These are phyloP conservation scores for Aspergillus intermedius DNA, from an alignment of 2,329 filamentous ascomycete species.

Conservation along the genomic window DNA sequence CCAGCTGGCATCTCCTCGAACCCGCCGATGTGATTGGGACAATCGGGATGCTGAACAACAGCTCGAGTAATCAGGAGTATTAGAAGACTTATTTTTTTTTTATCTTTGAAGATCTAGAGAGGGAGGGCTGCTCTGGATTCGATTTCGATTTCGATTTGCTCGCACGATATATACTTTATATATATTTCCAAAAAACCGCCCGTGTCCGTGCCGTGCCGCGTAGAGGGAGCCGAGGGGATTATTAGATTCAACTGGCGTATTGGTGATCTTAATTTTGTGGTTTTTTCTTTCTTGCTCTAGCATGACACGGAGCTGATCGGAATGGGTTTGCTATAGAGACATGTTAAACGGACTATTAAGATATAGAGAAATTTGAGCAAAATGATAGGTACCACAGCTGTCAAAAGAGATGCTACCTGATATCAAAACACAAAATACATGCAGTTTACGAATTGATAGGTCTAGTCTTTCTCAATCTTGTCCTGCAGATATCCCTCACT, in stretches of 20 bases:
- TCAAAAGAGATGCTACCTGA: no score
- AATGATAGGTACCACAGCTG: no score
- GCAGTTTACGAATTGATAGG: background rate
- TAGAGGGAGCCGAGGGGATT: background rate
- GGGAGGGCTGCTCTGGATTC: background rate
- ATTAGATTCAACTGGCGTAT: background rate
- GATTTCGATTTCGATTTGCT: background rate
- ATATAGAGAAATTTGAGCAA: background rate
- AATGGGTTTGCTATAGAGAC: background rate
- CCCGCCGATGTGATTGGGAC: conserved; percentile 77
- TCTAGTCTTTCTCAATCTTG: background rate
- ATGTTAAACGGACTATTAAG: background rate
- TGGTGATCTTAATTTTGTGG: background rate
- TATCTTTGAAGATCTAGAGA: background rate
- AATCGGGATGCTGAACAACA: conserved; percentile 49
- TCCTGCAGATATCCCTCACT: no score
- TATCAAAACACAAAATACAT: background rate
- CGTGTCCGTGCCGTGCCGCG: background rate
- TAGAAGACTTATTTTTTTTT: conserved; percentile 9
- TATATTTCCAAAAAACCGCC: background rate
- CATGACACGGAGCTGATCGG: background rate
- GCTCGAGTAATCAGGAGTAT: conserved; percentile 19
- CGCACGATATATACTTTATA: background rate
- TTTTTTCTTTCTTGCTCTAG: background rate
- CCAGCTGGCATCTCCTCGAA: conserved; percentile 83